Evolutionary conservation across 345 rosid species (phyloP).

Genomic region (Triadica sebifera): DNA sequence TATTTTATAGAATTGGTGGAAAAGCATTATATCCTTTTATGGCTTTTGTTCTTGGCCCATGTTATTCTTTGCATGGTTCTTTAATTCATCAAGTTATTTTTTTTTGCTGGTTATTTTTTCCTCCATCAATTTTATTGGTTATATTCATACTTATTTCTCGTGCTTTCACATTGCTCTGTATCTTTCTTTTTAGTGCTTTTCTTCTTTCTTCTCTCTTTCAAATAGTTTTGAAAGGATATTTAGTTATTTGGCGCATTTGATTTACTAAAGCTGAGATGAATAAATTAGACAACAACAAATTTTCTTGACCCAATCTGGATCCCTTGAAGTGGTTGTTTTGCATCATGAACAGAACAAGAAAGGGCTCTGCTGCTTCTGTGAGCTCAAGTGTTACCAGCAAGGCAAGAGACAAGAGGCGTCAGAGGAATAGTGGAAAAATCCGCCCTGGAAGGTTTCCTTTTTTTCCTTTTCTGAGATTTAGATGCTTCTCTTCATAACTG

Average conservation of each 20-base stretch:
- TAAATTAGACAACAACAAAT: background rate
- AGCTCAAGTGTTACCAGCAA: slow-evolving; percentile 58
- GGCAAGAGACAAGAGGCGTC: slow-evolving; percentile 71
- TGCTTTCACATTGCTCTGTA: background rate
- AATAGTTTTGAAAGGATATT: background rate
- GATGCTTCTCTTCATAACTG: background rate
- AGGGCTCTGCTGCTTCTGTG: slow-evolving; percentile 66
- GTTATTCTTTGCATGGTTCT: background rate
- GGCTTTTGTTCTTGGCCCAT: background rate
- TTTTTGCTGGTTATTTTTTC: background rate
- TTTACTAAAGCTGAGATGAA: background rate
- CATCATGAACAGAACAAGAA: slow-evolving; percentile 58
- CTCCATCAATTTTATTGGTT: background rate
- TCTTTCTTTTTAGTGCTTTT: background rate
- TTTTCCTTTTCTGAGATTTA: background rate
- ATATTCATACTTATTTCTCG: background rate
- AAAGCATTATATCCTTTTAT: background rate
- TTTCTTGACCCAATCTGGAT: slow-evolving; percentile 1
- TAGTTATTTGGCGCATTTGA: background rate
- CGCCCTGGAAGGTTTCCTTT: slow-evolving; percentile 82
- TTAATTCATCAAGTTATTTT: background rate
- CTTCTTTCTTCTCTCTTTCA: background rate
- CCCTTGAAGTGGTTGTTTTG: slow-evolving; percentile 10
- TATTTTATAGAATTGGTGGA: background rate
- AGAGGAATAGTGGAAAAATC: slow-evolving; percentile 75